Conservation (phyloP, 75 land plant genomes). For the Pinus taeda region DNA sequence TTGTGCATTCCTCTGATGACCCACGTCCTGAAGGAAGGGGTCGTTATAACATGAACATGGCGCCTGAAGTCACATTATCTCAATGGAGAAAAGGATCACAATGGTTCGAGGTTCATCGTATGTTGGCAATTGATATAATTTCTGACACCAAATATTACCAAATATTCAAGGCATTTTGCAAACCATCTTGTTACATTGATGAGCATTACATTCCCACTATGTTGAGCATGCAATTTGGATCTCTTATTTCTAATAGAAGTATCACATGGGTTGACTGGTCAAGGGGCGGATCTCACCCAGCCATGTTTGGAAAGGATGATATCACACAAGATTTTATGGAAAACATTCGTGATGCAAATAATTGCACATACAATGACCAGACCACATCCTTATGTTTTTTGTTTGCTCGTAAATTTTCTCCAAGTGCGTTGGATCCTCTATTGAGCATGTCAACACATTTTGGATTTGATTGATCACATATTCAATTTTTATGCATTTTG, state of each 20-base stretch:
- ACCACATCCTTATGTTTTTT: conserved; percentile 32
- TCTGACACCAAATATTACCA: conserved; percentile 54
- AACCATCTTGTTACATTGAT: conserved; percentile 62
- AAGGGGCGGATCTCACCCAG: conserved; percentile 58
- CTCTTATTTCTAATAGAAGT: conserved; percentile 45
- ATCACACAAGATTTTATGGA: conserved; percentile 44
- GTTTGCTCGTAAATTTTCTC: conserved; percentile 70
- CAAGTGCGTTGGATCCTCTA: conserved; percentile 51
- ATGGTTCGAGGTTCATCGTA: conserved; percentile 52
- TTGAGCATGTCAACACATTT: conserved; percentile 10
- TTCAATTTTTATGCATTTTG: too few relatives aligned
- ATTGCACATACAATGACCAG: conserved; percentile 42
- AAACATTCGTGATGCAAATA: conserved; percentile 16
- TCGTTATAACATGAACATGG: conserved; percentile 49
- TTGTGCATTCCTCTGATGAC: conserved; percentile 63
- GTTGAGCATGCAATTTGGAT: conserved; percentile 33
- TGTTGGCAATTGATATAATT: conserved; percentile 43
- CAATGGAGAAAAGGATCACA: conserved; percentile 62
- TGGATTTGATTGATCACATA: neutral
- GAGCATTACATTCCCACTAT: conserved; percentile 71
- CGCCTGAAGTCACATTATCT: conserved; percentile 46
- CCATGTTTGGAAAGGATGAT: conserved; percentile 39
- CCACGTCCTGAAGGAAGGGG: conserved; percentile 59
- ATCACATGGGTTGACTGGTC: conserved; percentile 59
- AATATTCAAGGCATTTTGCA: conserved; percentile 52